phyloP scores from a whole-genome alignment of 306 rosid species.

The Vicia faba region DNA sequence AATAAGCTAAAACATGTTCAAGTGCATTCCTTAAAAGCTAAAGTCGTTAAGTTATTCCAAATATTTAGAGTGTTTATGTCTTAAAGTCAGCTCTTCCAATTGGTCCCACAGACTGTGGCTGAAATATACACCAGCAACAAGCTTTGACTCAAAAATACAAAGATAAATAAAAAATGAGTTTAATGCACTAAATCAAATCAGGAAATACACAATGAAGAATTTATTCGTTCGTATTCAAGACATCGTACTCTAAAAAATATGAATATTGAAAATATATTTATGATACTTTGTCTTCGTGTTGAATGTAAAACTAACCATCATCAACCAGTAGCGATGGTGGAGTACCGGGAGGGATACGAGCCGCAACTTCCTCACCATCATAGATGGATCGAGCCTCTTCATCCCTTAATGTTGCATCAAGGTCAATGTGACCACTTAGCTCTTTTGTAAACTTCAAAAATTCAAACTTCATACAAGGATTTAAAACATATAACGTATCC shows the following conservation, averaged over 20 bases:
- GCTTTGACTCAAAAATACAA: background rate
- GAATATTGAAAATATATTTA: slow-evolving; percentile 40
- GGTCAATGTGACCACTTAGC: too few relatives aligned
- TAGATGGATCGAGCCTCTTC: too few relatives aligned
- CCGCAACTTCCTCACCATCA: slow-evolving; percentile 88
- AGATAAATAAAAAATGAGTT: background rate
- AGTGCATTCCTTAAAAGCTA: too few relatives aligned
- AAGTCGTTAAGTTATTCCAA: too few relatives aligned
- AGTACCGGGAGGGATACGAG: slow-evolving; percentile 97
- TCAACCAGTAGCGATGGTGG: slow-evolving; percentile 89
- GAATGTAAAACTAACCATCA: slow-evolving; percentile 60
- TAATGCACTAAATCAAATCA: slow-evolving; percentile 4
- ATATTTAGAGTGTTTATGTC: too few relatives aligned
- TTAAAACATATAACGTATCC: too few relatives aligned
- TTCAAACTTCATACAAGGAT: too few relatives aligned
- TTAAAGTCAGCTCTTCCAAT: too few relatives aligned
- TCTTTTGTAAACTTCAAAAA: too few relatives aligned
- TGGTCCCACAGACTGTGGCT: background rate
- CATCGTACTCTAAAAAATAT: background rate
- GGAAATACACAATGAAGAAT: slow-evolving; percentile 32
- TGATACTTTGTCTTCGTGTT: slow-evolving; percentile 70
- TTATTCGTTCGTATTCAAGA: slow-evolving; percentile 15
- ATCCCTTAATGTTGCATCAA: too few relatives aligned
- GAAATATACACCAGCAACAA: background rate
- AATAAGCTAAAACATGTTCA: too few relatives aligned